Conservation (phyloP, 2,329 filamentous ascomycete species). For the Colletotrichum lindemuthianum region DNA sequence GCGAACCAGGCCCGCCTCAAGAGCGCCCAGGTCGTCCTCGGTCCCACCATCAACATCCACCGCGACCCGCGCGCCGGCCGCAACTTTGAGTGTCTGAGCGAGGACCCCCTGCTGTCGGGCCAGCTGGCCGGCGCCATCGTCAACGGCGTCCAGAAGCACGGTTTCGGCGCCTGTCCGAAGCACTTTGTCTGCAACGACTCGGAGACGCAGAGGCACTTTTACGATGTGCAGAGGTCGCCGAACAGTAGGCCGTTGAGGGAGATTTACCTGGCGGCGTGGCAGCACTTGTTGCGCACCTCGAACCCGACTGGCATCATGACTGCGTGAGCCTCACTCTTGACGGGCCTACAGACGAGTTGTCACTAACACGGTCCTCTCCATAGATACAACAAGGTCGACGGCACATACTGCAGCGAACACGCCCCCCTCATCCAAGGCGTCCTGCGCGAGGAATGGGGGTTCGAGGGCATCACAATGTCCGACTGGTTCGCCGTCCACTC, state of each 20-base stretch:
- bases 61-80: conserved; percentile 54
- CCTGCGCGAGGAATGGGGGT: conserved; percentile 46
- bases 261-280: conserved; percentile 38
- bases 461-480: conserved; percentile 47
- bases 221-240: conserved; percentile 29
- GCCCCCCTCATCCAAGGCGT: conserved; percentile 38
- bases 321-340: conserved; percentile 19
- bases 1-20: conserved; percentile 53
- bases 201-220: conserved; percentile 37
- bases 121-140: conserved; percentile 51
- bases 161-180: conserved; percentile 50
- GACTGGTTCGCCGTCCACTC: conserved; percentile 48
- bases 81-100: conserved; percentile 54
- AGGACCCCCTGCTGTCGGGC: conserved; percentile 56
- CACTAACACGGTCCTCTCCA: background rate
- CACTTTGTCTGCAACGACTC: conserved; percentile 53
- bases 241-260: conserved; percentile 35
- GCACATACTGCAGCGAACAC: conserved; percentile 39
- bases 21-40: conserved; percentile 76
- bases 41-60: conserved; percentile 64
- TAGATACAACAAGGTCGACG: conserved; percentile 43
- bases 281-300: conserved; percentile 32
- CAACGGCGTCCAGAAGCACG: conserved; percentile 49
- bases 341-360: no score
- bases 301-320: conserved; percentile 37